These are phyloP conservation scores for Prunus fruticosa DNA, from an alignment of 306 rosid species.

Conservation along the genomic window DNA sequence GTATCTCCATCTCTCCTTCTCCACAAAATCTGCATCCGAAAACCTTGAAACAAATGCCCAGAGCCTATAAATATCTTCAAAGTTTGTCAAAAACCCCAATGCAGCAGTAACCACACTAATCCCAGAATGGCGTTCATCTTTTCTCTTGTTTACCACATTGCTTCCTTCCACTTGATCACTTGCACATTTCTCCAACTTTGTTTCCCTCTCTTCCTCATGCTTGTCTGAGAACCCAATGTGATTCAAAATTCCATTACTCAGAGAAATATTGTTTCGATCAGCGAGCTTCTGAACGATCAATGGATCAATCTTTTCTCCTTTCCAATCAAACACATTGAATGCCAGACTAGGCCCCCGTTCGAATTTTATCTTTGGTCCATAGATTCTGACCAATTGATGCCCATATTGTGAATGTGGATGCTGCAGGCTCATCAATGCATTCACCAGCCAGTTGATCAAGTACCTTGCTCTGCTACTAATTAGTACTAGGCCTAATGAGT, in stretches of 20 bases:
- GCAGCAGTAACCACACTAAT: conserved; percentile 49
- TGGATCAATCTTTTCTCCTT: conserved; percentile 76
- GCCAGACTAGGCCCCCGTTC: conserved; percentile 72
- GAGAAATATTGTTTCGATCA: conserved; percentile 58
- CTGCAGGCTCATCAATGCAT: conserved; percentile 65
- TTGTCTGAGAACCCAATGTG: conserved; percentile 45
- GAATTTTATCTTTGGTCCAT: conserved; percentile 58
- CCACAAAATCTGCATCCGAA: conserved; percentile 85
- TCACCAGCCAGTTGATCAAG: conserved; percentile 70
- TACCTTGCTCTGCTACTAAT: conserved; percentile 54
- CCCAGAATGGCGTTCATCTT: conserved; percentile 11
- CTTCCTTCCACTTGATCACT: conserved; percentile 21
- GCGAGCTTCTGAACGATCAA: conserved; percentile 75
- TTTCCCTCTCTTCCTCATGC: conserved; percentile 42
- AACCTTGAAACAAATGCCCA: conserved; percentile 81
- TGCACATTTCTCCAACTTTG: conserved; percentile 34
- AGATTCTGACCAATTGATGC: conserved; percentile 50
- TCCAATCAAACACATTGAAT: conserved; percentile 88
- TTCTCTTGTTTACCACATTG: conserved; percentile 6
- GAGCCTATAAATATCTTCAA: conserved; percentile 65
- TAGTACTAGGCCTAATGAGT: conserved; percentile 55
- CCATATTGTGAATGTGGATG: conserved; percentile 63
- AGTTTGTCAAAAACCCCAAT: conserved; percentile 61
- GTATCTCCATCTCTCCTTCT: conserved; percentile 93
- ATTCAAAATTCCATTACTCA: conserved; percentile 42